Evolutionary conservation across 371 early-diverging fungal species (phyloP), one percentile per base, ranked within the genome.

Genomic region (Ordospora colligata): DNA sequence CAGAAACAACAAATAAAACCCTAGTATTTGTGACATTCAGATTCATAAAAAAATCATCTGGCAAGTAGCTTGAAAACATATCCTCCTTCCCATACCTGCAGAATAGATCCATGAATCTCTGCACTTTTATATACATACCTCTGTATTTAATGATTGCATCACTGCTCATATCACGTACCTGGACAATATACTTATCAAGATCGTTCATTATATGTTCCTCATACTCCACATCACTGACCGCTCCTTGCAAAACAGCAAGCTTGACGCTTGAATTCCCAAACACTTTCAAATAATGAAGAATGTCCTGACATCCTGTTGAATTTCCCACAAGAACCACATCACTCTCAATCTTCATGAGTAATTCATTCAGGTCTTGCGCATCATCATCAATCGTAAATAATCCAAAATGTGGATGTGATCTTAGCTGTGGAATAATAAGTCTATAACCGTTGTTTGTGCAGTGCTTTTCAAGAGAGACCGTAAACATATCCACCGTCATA

Each of bases 181-280:
- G 43, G 46, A 65, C 45, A 21, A 82, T 21, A 2, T 58, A 21
- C 8, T 32, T 12, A 5, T 2, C 14, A 40, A 82, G 69, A 9
- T 74, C 46, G 12, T 21, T 12, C 45, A 77, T 82, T 25, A 19
- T 37, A 45, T 23, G 19, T 53, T 75, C 76, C 45, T 75, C 78
- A 47, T 73, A 75, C 68, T 84, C 84, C 58, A 74, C 67, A 73
- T 84, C 84, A 67, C 82, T 82, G n/a, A 84, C 84, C n/a, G 84
- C 73, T 40, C 70, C 84, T 47, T 80, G 82, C 46, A 84, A 68
- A 8, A 84, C 70, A 52, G 69, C 51, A 6, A 68, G 25, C 45
- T 32, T 75, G 17, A 72, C 23, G 5, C 42, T 69, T 21, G 19
- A 42, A 46, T 51, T 27, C 11, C 12, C 32, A n/a, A 51, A 54